Evolutionary conservation across 208 protist genomes (phyloP).

Genomic region (Wallacemonas sp.): DNA sequence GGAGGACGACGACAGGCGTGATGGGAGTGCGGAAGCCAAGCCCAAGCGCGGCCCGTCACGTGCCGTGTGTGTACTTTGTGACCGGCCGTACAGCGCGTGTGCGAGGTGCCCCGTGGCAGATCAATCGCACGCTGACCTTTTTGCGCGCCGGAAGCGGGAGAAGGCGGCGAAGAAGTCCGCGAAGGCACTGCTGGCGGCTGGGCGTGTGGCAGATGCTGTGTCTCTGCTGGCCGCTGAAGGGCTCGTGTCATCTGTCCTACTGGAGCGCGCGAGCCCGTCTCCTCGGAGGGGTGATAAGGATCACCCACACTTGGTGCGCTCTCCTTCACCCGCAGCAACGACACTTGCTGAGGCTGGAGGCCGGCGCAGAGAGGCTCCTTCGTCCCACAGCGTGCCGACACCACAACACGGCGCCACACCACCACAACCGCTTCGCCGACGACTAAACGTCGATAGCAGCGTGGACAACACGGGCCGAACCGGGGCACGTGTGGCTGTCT

Average conservation of each 20-base stretch:
- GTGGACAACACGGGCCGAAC: no score
- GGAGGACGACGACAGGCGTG: neutral
- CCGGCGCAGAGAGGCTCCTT: no score
- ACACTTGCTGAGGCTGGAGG: no score
- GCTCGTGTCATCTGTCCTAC: neutral
- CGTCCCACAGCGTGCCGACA: no score
- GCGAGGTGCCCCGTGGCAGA: slow-evolving; percentile 28
- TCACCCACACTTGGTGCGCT: no score
- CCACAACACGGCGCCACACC: no score
- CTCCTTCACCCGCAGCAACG: no score
- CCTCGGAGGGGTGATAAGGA: neutral
- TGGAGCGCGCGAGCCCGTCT: neutral
- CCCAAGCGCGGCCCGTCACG: slow-evolving; percentile 7
- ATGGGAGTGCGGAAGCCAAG: neutral
- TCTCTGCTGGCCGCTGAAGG: slow-evolving; percentile 20
- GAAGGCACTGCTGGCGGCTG: slow-evolving; percentile 39
- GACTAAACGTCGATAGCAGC: no score
- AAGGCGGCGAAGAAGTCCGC: slow-evolving; percentile 51
- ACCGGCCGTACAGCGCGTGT: slow-evolving; percentile 25
- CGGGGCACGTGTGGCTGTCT: no score
- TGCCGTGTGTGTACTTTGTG: slow-evolving; percentile 41
- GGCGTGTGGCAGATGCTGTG: slow-evolving; percentile 45
- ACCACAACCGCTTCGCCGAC: no score
- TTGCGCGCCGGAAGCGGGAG: slow-evolving; percentile 35
- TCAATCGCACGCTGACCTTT: slow-evolving; percentile 33